Percentiles rank a stretch among this genome's conserved stretches.
Conservation (phyloP, 768 basidiomycete species). For the Lentinula boryana region DNA sequence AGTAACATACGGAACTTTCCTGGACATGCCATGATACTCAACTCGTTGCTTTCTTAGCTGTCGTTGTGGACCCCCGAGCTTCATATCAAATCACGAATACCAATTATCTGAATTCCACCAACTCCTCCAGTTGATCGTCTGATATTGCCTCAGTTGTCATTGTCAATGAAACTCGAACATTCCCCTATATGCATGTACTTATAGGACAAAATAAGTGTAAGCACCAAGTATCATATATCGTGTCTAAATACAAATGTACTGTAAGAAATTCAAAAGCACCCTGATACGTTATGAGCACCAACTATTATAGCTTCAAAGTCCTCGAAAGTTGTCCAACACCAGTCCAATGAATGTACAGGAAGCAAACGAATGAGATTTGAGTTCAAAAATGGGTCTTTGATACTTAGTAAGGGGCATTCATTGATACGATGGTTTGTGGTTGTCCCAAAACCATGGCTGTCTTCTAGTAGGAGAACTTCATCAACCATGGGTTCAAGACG, state of each 20-base stretch:
- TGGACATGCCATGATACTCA: not conserved
- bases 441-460: not conserved
- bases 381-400: not conserved
- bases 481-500: slow-evolving; percentile 80
- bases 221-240: too few relatives aligned
- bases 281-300: too few relatives aligned
- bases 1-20: not conserved
- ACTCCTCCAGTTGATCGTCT: not conserved
- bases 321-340: too few relatives aligned
- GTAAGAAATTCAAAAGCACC: too few relatives aligned
- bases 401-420: too few relatives aligned
- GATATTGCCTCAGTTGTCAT: not conserved
- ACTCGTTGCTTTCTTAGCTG: slow-evolving; percentile 1
- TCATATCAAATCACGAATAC: slow-evolving; percentile 10
- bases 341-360: not conserved
- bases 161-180: too few relatives aligned
- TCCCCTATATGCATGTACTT: too few relatives aligned
- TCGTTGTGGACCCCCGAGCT: slow-evolving; percentile 11
- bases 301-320: too few relatives aligned
- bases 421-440: too few relatives aligned
- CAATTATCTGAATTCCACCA: slow-evolving; percentile 10
- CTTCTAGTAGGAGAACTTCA: slow-evolving; percentile 65
- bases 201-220: too few relatives aligned
- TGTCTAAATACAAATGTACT: too few relatives aligned
- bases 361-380: not conserved